These are phyloP conservation scores for Camellia japonica DNA, from an alignment of 148 eudicot genomes.

Conservation along the genomic window DNA sequence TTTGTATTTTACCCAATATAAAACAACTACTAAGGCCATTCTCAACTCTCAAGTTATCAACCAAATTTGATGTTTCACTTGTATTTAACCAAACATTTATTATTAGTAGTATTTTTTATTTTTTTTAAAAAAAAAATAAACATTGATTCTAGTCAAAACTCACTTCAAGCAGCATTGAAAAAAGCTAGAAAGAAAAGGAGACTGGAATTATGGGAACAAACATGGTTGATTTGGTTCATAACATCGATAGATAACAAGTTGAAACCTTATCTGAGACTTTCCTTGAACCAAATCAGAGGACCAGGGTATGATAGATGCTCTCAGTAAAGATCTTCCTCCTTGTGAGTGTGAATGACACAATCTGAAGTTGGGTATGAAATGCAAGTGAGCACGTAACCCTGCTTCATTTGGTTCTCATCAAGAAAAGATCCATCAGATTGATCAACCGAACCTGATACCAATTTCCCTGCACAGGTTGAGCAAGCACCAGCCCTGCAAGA, in stretches of 20 bases:
- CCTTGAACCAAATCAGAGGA: neutral
- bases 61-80: too few species aligned
- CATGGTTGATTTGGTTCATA: neutral
- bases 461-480: slow-evolving; percentile 78
- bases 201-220: neutral
- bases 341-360: slow-evolving; percentile 73
- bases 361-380: slow-evolving; percentile 65
- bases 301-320: neutral
- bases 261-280: neutral
- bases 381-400: slow-evolving; percentile 78
- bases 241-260: neutral
- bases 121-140: neutral
- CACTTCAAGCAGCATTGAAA: too few species aligned
- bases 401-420: slow-evolving; percentile 58
- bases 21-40: too few species aligned
- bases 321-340: slow-evolving; percentile 64
- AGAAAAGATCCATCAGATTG: slow-evolving; percentile 91
- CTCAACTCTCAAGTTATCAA: too few species aligned
- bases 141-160: too few species aligned
- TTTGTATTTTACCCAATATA: too few species aligned
- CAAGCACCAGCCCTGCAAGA: slow-evolving; percentile 95
- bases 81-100: too few species aligned
- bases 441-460: slow-evolving; percentile 58
- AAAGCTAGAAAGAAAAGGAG: neutral
- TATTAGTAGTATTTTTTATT: neutral